Conservation (phyloP, 2,329 filamentous ascomycete genomes). For the Cadophora luteo-olivacea region DNA sequence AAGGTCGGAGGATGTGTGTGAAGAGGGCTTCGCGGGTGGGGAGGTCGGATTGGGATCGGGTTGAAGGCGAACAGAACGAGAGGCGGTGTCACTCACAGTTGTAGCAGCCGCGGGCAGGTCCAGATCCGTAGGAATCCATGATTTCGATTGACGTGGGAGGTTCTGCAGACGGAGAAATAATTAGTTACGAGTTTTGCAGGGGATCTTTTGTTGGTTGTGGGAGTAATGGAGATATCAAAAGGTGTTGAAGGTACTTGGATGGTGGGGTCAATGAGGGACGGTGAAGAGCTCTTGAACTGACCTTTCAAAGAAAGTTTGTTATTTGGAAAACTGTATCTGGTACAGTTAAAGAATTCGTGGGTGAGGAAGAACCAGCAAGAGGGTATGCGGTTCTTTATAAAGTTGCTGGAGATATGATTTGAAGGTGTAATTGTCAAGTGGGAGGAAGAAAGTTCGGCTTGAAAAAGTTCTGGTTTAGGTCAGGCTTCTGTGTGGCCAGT, state of each 20-base stretch:
- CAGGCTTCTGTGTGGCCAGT: slow-evolving; percentile 3
- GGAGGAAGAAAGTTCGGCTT: slow-evolving; percentile 22
- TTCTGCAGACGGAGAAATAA: slow-evolving; percentile 23
- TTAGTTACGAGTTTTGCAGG: slow-evolving; percentile 15
- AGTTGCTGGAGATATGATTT: slow-evolving; percentile 4
- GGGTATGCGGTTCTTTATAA: slow-evolving; percentile 19
- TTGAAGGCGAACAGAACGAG: slow-evolving; percentile 25
- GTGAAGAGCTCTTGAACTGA: slow-evolving; percentile 27
- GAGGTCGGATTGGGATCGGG: slow-evolving; percentile 21
- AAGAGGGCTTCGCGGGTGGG: not conserved
- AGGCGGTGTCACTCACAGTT: slow-evolving; percentile 53
- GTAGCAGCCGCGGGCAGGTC: slow-evolving; percentile 53
- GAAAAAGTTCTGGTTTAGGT: slow-evolving; percentile 12
- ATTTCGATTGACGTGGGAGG: slow-evolving; percentile 30
- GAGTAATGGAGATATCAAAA: slow-evolving; percentile 5
- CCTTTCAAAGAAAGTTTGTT: slow-evolving; percentile 15
- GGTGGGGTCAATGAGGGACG: slow-evolving; percentile 33
- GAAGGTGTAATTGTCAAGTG: not conserved
- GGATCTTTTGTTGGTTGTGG: not conserved
- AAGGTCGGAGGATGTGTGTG: not conserved
- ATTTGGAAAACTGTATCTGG: slow-evolving; percentile 22
- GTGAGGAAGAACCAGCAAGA: slow-evolving; percentile 20
- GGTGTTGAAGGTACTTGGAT: slow-evolving; percentile 18
- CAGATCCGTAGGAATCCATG: slow-evolving; percentile 45
- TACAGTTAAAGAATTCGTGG: slow-evolving; percentile 26